These are phyloP conservation scores for Suillus plorans DNA, from an alignment of 768 basidiomycete genomes.

Conservation along the genomic window DNA sequence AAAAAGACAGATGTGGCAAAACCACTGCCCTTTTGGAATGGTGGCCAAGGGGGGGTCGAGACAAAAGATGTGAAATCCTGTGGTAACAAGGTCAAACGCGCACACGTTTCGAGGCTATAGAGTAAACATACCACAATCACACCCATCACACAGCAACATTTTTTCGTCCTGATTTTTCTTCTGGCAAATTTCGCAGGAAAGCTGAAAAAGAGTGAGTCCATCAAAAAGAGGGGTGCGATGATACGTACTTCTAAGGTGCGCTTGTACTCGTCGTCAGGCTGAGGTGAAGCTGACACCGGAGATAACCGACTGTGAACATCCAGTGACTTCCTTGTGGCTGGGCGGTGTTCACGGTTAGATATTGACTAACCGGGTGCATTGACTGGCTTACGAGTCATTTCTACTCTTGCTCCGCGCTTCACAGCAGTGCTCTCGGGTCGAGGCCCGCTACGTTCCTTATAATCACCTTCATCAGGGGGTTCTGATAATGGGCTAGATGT, in stretches of 20 bases:
- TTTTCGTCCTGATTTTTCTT: constrained; percentile 85
- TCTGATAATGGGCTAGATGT: constrained; percentile 80
- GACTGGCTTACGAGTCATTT: constrained; percentile 38
- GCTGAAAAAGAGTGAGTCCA: constrained; percentile 41
- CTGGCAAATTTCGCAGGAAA: constrained; percentile 92
- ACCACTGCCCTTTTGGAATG: constrained; percentile 96
- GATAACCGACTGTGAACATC: constrained; percentile 21
- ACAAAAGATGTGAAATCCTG: constrained; percentile 97
- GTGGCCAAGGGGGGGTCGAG: constrained; percentile 84
- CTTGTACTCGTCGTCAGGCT: constrained; percentile 38
- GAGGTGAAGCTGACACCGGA: constrained; percentile 22
- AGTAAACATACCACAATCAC: constrained; percentile 64
- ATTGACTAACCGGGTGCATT: not conserved
- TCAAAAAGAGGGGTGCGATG: constrained; percentile 18
- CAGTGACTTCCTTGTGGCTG: constrained; percentile 35
- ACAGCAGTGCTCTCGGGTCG: constrained; percentile 40
- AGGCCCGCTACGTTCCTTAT: constrained; percentile 50
- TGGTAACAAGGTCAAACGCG: constrained; percentile 17
- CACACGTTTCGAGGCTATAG: constrained; percentile 10
- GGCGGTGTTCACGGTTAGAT: constrained; percentile 14
- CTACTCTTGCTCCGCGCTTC: constrained; percentile 55
- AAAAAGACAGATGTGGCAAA: constrained; percentile 87
- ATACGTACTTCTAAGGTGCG: constrained; percentile 51
- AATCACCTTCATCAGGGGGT: constrained; percentile 74
- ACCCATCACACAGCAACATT: constrained; percentile 91